Conservation (phyloP, 441 rosid species). For the Brassica hybrid region DNA sequence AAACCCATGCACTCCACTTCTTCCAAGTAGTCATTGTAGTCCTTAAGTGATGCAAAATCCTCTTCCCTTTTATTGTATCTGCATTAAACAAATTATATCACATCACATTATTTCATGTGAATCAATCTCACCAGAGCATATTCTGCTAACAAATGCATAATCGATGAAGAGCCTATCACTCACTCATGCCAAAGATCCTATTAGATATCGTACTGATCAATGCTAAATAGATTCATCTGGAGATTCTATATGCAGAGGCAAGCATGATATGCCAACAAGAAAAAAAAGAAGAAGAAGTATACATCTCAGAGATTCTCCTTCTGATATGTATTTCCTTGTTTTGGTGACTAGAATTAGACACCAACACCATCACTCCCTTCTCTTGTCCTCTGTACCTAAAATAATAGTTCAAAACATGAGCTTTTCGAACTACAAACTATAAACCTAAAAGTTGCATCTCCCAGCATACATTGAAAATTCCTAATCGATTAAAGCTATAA, state of each 20-base stretch:
- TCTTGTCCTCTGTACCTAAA: constrained; percentile 14
- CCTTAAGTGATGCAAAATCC: constrained; percentile 73
- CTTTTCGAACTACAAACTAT: neutral
- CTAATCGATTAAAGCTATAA: neutral
- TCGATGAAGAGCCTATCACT: neutral
- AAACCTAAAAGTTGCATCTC: neutral
- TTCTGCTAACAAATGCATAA: neutral
- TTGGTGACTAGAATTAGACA: constrained; percentile 56
- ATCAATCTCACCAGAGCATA: neutral
- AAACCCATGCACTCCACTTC: constrained; percentile 95
- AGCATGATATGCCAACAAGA: neutral
- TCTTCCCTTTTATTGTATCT: constrained; percentile 93
- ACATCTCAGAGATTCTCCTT: constrained; percentile 75
- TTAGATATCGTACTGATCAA: neutral
- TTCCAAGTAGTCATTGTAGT: constrained; percentile 95
- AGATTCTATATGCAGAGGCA: neutral
- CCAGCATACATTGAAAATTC: neutral
- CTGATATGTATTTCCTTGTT: constrained; percentile 74
- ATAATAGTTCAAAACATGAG: neutral
- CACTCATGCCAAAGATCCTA: neutral
- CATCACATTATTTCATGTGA: neutral
- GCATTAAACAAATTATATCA: neutral
- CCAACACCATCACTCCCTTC: constrained; percentile 61
- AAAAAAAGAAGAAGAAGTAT: constrained; percentile 11
- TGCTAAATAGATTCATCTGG: neutral